Percentiles rank a stretch among this genome's conserved stretches.
Conservation (phyloP, 2,329 filamentous ascomycete species). For the Fusarium duplospermum region DNA sequence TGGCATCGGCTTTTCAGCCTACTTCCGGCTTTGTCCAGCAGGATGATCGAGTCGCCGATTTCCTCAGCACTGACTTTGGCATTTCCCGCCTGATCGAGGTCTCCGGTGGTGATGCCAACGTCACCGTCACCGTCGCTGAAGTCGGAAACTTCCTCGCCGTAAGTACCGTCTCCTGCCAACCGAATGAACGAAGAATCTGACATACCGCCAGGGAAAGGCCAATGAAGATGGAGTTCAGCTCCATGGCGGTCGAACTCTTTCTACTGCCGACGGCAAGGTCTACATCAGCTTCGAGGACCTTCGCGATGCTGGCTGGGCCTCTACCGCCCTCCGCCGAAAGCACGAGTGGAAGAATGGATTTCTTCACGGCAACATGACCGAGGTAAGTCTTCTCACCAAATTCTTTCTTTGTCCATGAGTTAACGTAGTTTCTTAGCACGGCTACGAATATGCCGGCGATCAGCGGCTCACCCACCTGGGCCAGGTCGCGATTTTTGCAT, state of each 20-base stretch:
- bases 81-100: slow-evolving; percentile 60
- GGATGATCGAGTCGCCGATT: slow-evolving; percentile 43
- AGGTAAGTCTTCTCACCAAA: slow-evolving; percentile 16
- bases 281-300: slow-evolving; percentile 70
- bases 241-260: slow-evolving; percentile 53
- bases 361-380: slow-evolving; percentile 16
- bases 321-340: slow-evolving; percentile 58
- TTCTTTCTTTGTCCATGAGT: neutral
- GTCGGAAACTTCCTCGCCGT: slow-evolving; percentile 60
- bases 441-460: slow-evolving; percentile 3
- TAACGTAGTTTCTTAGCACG: slow-evolving; percentile 10
- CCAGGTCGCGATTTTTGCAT: slow-evolving; percentile 46
- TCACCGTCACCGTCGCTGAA: slow-evolving; percentile 49
- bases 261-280: slow-evolving; percentile 55
- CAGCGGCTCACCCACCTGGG: slow-evolving; percentile 35
- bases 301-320: slow-evolving; percentile 66
- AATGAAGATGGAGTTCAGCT: slow-evolving; percentile 46
- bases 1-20: slow-evolving; percentile 71
- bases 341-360: slow-evolving; percentile 56
- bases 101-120: slow-evolving; percentile 43
- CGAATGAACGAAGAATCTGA: slow-evolving; percentile 17
- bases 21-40: slow-evolving; percentile 32
- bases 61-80: slow-evolving; percentile 59
- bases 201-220: slow-evolving; percentile 52
- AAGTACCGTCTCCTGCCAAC: slow-evolving; percentile 34